Evolutionary conservation across 495 filamentous ascomycete genomes (phyloP).

Genomic region (Hypoxylon crocopeplum): DNA sequence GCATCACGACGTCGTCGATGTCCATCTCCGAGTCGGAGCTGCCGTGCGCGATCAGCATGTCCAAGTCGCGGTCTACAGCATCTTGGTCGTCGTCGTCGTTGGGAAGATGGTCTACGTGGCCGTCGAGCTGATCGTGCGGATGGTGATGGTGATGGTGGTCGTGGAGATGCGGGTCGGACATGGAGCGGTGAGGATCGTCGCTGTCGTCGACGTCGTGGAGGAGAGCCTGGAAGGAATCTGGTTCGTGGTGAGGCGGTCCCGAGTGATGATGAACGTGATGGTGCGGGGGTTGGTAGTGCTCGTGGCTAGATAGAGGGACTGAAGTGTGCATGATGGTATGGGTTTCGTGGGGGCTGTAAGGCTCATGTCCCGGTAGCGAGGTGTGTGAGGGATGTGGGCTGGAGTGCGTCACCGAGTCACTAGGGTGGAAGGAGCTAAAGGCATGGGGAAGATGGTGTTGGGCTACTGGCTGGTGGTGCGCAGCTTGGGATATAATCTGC

Average conservation of each 20-base stretch:
- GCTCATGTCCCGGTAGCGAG: constrained; percentile 21
- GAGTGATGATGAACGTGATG: constrained; percentile 36
- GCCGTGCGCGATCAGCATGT: constrained; percentile 58
- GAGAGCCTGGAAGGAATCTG: constrained; percentile 52
- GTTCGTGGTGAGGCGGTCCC: constrained; percentile 26
- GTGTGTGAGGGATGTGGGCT: constrained; percentile 27
- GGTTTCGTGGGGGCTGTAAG: constrained; percentile 27
- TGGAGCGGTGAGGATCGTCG: background rate
- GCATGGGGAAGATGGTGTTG: constrained; percentile 30
- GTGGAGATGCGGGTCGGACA: constrained; percentile 7
- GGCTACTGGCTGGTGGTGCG: constrained; percentile 21
- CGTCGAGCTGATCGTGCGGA: constrained; percentile 12
- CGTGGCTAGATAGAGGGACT: constrained; percentile 4
- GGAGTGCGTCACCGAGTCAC: constrained; percentile 17
- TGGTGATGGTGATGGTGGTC: constrained; percentile 29
- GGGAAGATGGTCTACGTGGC: background rate
- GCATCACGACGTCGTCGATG: constrained; percentile 22
- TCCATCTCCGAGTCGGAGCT: constrained; percentile 42
- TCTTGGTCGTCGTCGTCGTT: constrained; percentile 41
- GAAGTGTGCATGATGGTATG: constrained; percentile 7
- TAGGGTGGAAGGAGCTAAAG: constrained; percentile 29
- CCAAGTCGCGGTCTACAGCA: constrained; percentile 56
- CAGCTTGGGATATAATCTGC: constrained; percentile 55
- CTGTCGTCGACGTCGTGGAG: constrained; percentile 45
- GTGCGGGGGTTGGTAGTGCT: constrained; percentile 29